These are phyloP conservation scores for Cynara cardunculus DNA, from an alignment of 129 eudicot species.

Conservation along the genomic window DNA sequence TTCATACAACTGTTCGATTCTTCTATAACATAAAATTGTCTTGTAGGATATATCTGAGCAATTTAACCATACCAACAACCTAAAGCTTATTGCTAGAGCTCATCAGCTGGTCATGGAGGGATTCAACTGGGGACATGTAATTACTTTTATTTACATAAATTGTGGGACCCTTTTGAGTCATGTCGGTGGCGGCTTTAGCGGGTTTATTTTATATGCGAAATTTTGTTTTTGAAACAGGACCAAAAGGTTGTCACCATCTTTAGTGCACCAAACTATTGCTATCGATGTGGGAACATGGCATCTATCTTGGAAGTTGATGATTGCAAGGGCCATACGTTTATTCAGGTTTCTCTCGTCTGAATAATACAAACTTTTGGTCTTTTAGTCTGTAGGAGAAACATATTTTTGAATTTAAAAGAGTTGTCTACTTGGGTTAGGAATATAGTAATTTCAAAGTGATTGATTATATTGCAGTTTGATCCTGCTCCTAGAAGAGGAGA, in stretches of 20 bases:
- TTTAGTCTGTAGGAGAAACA: too few species aligned
- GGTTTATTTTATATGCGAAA: not conserved
- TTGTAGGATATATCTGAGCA: constrained; percentile 87
- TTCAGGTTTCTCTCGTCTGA: constrained; percentile 53
- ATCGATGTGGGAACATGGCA: constrained; percentile 96
- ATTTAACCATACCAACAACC: constrained; percentile 76
- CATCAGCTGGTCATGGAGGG: constrained; percentile 99
- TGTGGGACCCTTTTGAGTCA: constrained; percentile 12
- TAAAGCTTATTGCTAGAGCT: constrained; percentile 92
- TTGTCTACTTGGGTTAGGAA: not conserved
- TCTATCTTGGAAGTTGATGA: constrained; percentile 95
- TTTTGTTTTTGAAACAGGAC: constrained; percentile 46
- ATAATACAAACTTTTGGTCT: not conserved
- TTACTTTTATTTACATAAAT: constrained; percentile 3
- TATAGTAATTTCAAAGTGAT: not conserved
- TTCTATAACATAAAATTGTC: constrained; percentile 1
- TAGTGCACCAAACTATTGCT: constrained; percentile 93
- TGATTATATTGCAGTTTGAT: constrained; percentile 57
- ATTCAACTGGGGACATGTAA: constrained; percentile 92
- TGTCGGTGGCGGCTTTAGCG: not conserved
- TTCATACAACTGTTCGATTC: not conserved
- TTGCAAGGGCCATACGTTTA: constrained; percentile 80
- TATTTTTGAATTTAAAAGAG: too few species aligned
- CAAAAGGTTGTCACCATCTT: constrained; percentile 94
- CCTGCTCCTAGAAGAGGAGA: constrained; percentile 97